A percentile compares a stretch with the other conserved stretches of the same genome.
Evolutionary conservation across 768 basidiomycete genomes (phyloP).

Genomic region (Pholiota conissans): DNA sequence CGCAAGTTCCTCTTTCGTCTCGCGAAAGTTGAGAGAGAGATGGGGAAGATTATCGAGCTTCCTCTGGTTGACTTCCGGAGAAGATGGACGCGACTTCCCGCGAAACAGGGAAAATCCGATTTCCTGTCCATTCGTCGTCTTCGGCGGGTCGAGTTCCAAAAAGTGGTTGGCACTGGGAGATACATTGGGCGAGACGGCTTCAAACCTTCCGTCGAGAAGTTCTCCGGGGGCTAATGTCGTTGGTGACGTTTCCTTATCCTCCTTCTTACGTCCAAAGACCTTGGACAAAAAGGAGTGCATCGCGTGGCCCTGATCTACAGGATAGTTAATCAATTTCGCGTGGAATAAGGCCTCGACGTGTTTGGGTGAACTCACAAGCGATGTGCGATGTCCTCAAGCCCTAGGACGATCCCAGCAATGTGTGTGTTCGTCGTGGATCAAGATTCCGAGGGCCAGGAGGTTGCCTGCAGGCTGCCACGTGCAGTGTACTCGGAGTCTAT

Average conservation of each 20-base stretch:
- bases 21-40: slow-evolving; percentile 63
- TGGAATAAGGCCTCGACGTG: slow-evolving; percentile 6
- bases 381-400: slow-evolving; percentile 20
- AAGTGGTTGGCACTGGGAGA: slow-evolving; percentile 42
- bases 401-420: slow-evolving; percentile 12
- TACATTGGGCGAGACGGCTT: slow-evolving; percentile 57
- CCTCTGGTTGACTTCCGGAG: slow-evolving; percentile 35
- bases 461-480: slow-evolving; percentile 19
- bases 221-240: slow-evolving; percentile 34
- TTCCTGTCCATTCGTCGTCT: slow-evolving; percentile 36
- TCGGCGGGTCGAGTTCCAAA: slow-evolving; percentile 29
- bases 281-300: slow-evolving; percentile 77
- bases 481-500: slow-evolving; percentile 12
- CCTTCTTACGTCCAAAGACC: slow-evolving; percentile 74
- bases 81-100: slow-evolving; percentile 40
- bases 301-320: slow-evolving; percentile 28
- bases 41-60: slow-evolving; percentile 44
- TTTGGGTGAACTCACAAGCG: slow-evolving; percentile 17
- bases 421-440: slow-evolving; percentile 9
- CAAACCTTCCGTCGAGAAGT: slow-evolving; percentile 74
- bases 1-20: slow-evolving; percentile 47
- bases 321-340: slow-evolving; percentile 1
- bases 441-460: slow-evolving; percentile 6
- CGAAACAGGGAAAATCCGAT: slow-evolving; percentile 49
- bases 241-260: slow-evolving; percentile 49